Evolutionary conservation across 306 rosid genomes (phyloP).

Genomic region (Cyclanthera cordifolia): DNA sequence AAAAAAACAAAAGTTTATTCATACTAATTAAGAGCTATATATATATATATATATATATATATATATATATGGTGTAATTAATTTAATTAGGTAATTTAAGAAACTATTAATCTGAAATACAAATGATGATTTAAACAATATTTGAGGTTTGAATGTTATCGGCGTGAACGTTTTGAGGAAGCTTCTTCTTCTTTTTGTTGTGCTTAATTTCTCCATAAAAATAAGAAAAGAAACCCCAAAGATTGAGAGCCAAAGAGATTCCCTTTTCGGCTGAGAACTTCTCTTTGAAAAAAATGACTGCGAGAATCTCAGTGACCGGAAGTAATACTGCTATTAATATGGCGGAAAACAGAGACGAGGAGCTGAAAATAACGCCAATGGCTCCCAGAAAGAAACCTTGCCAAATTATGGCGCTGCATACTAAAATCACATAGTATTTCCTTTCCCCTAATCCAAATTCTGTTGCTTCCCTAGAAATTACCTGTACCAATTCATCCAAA

Average conservation of each 20-base stretch:
- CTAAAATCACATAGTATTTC: conserved; percentile 44
- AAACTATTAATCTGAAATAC: no score
- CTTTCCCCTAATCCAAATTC: conserved; percentile 41
- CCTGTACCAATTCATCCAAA: conserved; percentile 21
- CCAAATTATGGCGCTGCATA: conserved; percentile 49
- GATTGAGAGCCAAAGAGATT: conserved; percentile 41
- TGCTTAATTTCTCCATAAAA: conserved; percentile 54
- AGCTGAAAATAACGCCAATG: conserved; percentile 58
- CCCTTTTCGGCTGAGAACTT: conserved; percentile 49
- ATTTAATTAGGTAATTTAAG: no score
- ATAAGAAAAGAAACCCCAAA: conserved; percentile 64
- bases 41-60: no score
- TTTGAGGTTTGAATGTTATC: no score
- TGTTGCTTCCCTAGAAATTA: conserved; percentile 53
- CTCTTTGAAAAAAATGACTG: conserved; percentile 51
- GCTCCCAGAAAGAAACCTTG: conserved; percentile 71
- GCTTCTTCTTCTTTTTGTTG: conserved; percentile 16
- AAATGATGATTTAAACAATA: no score
- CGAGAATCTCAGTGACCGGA: conserved; percentile 48
- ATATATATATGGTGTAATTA: no score
- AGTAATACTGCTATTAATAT: conserved; percentile 43
- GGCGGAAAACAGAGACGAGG: conserved; percentile 56
- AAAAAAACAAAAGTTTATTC: no score
- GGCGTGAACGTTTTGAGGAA: no score
- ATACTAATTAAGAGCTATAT: no score